phyloP scores from a whole-genome alignment of 768 basidiomycete genomes.

The Lactarius quietus region DNA sequence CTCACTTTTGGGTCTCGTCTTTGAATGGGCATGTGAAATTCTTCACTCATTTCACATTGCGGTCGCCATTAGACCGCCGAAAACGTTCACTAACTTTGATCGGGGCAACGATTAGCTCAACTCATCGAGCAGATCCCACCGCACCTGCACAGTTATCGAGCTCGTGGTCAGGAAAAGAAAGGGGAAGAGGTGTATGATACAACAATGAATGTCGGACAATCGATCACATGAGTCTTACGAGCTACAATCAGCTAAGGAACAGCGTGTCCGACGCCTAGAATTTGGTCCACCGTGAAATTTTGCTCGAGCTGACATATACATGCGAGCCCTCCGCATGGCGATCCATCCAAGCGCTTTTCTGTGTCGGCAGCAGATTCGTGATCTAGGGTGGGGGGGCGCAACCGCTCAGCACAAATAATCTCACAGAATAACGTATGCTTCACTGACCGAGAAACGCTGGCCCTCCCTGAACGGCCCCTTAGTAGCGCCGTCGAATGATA shows the following conservation, averaged over 20 bases:
- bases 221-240: background rate
- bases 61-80: too few species aligned
- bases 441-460: conserved; percentile 23
- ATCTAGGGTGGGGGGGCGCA: conserved; percentile 35
- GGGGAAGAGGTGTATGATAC: background rate
- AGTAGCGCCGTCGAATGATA: conserved; percentile 17
- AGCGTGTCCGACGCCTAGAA: background rate
- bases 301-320: conserved; percentile 65
- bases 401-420: background rate
- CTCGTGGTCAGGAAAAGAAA: background rate
- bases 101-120: background rate
- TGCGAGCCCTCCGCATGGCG: conserved; percentile 47
- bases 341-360: conserved; percentile 69
- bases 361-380: conserved; percentile 69
- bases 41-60: too few species aligned
- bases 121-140: background rate
- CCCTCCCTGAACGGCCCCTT: conserved; percentile 20
- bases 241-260: background rate
- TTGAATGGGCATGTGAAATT: too few species aligned
- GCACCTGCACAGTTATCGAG: background rate
- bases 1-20: too few species aligned
- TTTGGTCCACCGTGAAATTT: conserved; percentile 61
- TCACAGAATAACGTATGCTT: too few species aligned
- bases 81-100: background rate
- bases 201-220: background rate